A percentile compares a stretch with the other conserved stretches of the same genome.
Evolutionary conservation across 2,329 filamentous ascomycete genomes (phyloP).

Genomic region (Botrytis paeoniae): DNA sequence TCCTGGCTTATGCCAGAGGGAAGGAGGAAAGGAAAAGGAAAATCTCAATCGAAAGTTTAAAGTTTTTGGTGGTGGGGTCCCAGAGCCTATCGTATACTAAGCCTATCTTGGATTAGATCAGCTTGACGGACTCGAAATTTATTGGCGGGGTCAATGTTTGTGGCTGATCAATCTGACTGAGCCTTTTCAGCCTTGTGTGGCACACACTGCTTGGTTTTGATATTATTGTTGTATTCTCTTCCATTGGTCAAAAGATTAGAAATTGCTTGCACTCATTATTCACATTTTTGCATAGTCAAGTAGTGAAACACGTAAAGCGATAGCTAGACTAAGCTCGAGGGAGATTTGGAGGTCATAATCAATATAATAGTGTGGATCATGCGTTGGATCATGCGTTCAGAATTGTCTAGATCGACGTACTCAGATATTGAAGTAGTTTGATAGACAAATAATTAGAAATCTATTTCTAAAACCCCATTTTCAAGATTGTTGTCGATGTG

Average conservation of each 20-base stretch:
- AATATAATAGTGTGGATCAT: background rate
- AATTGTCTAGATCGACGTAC: background rate
- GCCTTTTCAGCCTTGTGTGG: constrained; percentile 5
- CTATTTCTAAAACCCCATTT: background rate
- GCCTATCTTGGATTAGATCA: background rate
- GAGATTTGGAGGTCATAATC: background rate
- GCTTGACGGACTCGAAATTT: background rate
- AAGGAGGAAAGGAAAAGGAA: constrained; percentile 27
- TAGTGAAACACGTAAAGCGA: background rate
- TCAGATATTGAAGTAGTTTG: background rate
- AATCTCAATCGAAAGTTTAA: constrained; percentile 16
- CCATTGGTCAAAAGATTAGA: background rate
- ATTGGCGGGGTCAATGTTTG: constrained; percentile 2
- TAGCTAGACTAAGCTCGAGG: background rate
- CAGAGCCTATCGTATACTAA: background rate
- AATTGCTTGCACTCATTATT: background rate
- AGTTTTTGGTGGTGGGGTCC: constrained; percentile 21
- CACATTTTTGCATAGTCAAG: background rate
- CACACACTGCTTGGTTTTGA: background rate
- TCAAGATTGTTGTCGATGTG: background rate
- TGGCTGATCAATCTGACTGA: background rate
- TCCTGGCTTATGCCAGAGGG: constrained; percentile 34
- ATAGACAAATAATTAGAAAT: background rate
- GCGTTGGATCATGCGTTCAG: background rate
- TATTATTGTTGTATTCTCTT: background rate